phyloP scores from a whole-genome alignment of 768 basidiomycete species.

The Lepiota venenata region DNA sequence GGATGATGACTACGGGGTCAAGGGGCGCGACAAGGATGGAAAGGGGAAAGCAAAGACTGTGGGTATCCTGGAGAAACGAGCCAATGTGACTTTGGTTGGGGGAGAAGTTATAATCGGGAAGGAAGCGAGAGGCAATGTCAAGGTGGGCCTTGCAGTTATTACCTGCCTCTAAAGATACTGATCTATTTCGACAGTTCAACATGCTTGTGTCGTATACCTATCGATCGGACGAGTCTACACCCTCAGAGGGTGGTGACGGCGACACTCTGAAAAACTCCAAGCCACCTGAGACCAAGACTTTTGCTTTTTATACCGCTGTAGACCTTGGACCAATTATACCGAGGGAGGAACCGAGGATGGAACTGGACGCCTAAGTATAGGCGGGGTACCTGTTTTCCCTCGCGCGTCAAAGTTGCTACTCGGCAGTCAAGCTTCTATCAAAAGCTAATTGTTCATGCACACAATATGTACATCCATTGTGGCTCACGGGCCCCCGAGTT shows the following conservation, averaged over 20 bases:
- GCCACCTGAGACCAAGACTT: slow-evolving; percentile 76
- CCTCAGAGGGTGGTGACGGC: slow-evolving; percentile 52
- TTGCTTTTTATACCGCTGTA: slow-evolving; percentile 85
- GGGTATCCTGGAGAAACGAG: slow-evolving; percentile 84
- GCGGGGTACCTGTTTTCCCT: not conserved
- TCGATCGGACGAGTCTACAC: slow-evolving; percentile 79
- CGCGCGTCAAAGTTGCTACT: not conserved
- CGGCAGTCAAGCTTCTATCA: no score
- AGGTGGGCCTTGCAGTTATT: slow-evolving; percentile 46
- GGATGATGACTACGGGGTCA: slow-evolving; percentile 45
- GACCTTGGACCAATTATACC: slow-evolving; percentile 72
- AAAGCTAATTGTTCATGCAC: no score
- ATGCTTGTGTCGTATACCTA: slow-evolving; percentile 95
- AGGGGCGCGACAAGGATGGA: slow-evolving; percentile 44
- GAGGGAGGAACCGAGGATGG: slow-evolving; percentile 44
- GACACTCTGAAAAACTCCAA: slow-evolving; percentile 39
- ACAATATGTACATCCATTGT: no score
- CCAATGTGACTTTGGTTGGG: slow-evolving; percentile 85
- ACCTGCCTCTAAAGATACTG: not conserved
- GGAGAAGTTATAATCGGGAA: slow-evolving; percentile 86
- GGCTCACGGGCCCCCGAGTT: not conserved
- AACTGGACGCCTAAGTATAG: slow-evolving; percentile 1
- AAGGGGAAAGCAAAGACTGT: slow-evolving; percentile 54
- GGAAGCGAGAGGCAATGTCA: slow-evolving; percentile 72
- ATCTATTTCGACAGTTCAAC: slow-evolving; percentile 65